Base-by-base conservation (phyloP, 805 yeast species). In the Barnettozyma pratensis region DNA sequence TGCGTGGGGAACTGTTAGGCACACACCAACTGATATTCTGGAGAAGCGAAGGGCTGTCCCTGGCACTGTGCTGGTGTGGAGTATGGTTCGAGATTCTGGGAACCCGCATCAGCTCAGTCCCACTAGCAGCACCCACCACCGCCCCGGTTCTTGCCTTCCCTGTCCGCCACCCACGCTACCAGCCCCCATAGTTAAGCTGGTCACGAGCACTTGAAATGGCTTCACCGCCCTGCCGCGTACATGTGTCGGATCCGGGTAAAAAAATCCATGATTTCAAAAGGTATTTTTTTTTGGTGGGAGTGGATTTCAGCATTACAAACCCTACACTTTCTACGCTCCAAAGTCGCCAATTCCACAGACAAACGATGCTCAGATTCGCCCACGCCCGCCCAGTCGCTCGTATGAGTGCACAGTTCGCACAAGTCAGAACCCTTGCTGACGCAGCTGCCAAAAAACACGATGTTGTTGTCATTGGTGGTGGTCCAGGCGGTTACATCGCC, bases 401-500 rank as follows among this genome's bases (percentile, higher is more conserved):
- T 26, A 12, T 38, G 37, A 45, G 48, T 34, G 10, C 38, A 6
- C 37, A 42, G 31, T 14, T 37, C 19, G 14, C 41, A 10, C 44
- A 47, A 32, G 30, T 50, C 43, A 50, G 55, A 47, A 52, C 51
- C 12, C 14, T 50, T n/a, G 55, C 55, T 37, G 46, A 44, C 25
- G 52, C 42, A 35, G 52, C 52, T 30, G 30, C 56, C 52, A 60
- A 59, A 61, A 83, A 84, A 64, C 94, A 88, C 67, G 98, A 94
- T 64, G 80, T 94, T 47, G 96, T 92, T 47, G 88, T 94, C 60
- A 86, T 94, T 64, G 99, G 99, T 59, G 98, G 97, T 62, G 99
- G 99, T 51, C 99, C 99, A 59, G 99, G 98, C 70, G 99, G 99
- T 54, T 94, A 94, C 69, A 94, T 94, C 61, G 98, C 97, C 48